Evolutionary conservation across 2,329 filamentous ascomycete genomes (phyloP).

Genomic region (Rutstroemia sydowiana): DNA sequence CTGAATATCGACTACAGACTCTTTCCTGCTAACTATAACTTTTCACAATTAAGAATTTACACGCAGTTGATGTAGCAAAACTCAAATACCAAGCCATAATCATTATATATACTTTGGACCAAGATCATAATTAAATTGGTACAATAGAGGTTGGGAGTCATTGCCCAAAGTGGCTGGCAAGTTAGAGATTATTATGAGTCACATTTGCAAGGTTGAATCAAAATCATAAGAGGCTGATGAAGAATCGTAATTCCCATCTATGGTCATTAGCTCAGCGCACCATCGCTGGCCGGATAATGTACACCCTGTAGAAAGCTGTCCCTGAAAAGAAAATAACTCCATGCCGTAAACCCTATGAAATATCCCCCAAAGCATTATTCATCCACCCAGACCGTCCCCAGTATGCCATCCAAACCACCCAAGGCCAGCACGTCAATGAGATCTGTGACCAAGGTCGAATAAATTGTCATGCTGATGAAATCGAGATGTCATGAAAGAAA

Average conservation of each 20-base stretch:
- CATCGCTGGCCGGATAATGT: conserved; percentile 27
- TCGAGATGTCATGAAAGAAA: conserved; percentile 9
- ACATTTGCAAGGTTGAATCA: too few species aligned
- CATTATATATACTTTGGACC: too few species aligned
- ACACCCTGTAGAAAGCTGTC: conserved; percentile 19
- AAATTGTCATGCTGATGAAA: conserved; percentile 13
- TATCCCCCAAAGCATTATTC: conserved; percentile 25
- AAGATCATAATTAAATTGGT: too few species aligned
- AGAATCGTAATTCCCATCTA: conserved; percentile 16
- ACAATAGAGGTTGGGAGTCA: too few species aligned
- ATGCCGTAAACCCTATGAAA: conserved; percentile 19
- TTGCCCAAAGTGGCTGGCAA: background rate
- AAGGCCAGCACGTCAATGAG: conserved; percentile 2
- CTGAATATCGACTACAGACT: too few species aligned
- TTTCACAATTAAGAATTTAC: too few species aligned
- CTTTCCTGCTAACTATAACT: too few species aligned
- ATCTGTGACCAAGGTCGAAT: conserved; percentile 10
- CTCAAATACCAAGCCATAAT: too few species aligned
- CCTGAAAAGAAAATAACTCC: conserved; percentile 20
- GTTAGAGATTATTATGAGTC: background rate
- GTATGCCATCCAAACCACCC: conserved; percentile 5
- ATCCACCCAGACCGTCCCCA: conserved; percentile 14
- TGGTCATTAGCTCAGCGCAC: conserved; percentile 24
- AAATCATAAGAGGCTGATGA: background rate
- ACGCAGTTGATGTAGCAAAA: too few species aligned